Evolutionary conservation across 2,329 filamentous ascomycete genomes (phyloP).

Genomic region (Parafenestella ontariensis): DNA sequence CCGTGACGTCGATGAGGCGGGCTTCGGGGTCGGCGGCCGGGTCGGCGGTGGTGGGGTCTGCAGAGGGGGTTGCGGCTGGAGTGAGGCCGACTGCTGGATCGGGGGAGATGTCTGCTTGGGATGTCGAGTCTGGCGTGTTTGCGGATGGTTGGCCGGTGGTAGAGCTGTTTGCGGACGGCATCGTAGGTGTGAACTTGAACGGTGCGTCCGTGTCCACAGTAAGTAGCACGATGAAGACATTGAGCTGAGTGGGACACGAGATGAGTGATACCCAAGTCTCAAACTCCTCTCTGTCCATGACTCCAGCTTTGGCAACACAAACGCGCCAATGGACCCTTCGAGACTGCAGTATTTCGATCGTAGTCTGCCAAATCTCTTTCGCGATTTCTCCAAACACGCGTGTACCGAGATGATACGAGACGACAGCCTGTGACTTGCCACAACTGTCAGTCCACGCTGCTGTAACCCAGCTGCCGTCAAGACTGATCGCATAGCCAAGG

Average conservation of each 20-base stretch:
- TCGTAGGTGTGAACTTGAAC: constrained; percentile 65
- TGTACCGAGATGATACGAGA: constrained; percentile 73
- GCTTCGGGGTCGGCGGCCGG: constrained; percentile 65
- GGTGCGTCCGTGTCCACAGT: constrained; percentile 71
- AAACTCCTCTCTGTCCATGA: constrained; percentile 71
- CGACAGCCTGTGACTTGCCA: constrained; percentile 74
- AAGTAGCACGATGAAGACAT: constrained; percentile 60
- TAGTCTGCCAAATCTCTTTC: constrained; percentile 79
- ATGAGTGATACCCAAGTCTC: constrained; percentile 52
- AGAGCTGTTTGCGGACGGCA: constrained; percentile 23
- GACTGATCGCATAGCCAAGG: constrained; percentile 77
- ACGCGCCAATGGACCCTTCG: constrained; percentile 79
- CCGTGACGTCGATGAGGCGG: constrained; percentile 73
- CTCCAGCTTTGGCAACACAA: constrained; percentile 74
- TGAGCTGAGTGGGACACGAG: constrained; percentile 45
- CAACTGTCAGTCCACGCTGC: constrained; percentile 82
- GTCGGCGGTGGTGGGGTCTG: constrained; percentile 54
- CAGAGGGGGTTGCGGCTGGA: constrained; percentile 71
- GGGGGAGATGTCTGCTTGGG: constrained; percentile 44
- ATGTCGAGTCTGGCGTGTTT: constrained; percentile 40
- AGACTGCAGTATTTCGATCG: constrained; percentile 72
- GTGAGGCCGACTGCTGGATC: constrained; percentile 58
- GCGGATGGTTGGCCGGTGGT: constrained; percentile 20
- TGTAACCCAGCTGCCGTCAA: constrained; percentile 79
- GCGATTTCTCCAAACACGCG: constrained; percentile 71